Evolutionary conservation across 139 green algal genomes (phyloP).

Genomic region (Micractinium sp.): DNA sequence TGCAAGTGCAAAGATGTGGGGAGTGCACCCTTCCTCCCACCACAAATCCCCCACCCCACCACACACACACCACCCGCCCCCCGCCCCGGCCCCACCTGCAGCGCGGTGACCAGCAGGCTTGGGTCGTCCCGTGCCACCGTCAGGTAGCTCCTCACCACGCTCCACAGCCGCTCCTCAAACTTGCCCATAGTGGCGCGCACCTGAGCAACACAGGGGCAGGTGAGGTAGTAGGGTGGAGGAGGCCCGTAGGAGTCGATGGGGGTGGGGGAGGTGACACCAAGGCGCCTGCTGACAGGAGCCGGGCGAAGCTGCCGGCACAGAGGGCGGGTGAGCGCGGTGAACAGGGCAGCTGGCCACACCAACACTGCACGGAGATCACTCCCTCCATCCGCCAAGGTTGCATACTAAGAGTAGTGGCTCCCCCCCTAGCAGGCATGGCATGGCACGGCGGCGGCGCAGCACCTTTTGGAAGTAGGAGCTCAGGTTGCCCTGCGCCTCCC

Average conservation of each 20-base stretch:
- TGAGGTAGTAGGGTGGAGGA: background rate
- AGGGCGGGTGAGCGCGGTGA: no score
- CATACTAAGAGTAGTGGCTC: no score
- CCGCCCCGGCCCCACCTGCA: constrained; percentile 47
- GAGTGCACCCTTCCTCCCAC: background rate
- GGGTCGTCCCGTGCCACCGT: constrained; percentile 62
- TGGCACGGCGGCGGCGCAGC: no score
- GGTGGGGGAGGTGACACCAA: background rate
- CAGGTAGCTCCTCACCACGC: constrained; percentile 66
- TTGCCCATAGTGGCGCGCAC: constrained; percentile 57
- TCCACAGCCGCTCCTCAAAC: constrained; percentile 81
- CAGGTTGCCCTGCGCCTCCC: constrained; percentile 49
- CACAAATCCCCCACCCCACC: background rate
- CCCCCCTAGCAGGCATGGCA: no score
- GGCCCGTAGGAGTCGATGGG: background rate
- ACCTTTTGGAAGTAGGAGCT: constrained; percentile 63
- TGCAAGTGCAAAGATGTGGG: background rate
- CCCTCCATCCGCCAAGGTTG: background rate
- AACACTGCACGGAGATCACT: background rate
- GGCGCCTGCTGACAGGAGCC: background rate
- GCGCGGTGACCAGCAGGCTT: constrained; percentile 75
- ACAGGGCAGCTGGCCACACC: no score
- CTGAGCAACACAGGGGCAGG: constrained; percentile 29
- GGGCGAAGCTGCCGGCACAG: no score
- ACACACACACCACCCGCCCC: no score